Base-by-base conservation (phyloP, 1,284 basidiomycete species). In the Ceratobasidium papillatum region DNA sequence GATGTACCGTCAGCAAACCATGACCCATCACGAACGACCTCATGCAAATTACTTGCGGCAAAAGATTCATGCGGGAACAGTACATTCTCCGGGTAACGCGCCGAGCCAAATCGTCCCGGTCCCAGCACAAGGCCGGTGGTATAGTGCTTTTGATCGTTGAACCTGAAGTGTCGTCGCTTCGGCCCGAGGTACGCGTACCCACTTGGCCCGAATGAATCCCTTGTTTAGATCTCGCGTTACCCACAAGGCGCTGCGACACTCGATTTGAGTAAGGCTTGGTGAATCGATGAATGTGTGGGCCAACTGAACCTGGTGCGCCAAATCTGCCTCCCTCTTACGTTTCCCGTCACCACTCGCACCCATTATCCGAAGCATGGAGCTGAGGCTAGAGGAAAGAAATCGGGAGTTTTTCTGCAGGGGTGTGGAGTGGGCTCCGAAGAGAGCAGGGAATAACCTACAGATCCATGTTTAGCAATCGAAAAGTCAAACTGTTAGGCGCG, bases 21-120 rank as follows among this genome's bases (percentile, higher is more conserved):
- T 19, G 11, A n/a, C 54, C 11, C 52, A 47, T 58, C 54, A 25
- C 17, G 1, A 22, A 27, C 22, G 38, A 27, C 66, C 17, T 17
- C 38, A 58, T 36, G 49, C 25, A 52, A 58, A 30, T 69, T 58
- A 69, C 66, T 69, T 52, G 47, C 32, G 52, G 52, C 36, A 34
- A 34, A 56, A 58, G 27, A 22, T 58, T 56, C 66, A 69, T 25
- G 34, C 52, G 52, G n/a, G 38, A 22, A 19, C 38, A 58, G 41
- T 38, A 69, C 66, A 69, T 58, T 25, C 38, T 30, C 25, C 52
- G 66, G 38, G 22, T 58, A 51, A 69, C 32, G 38, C 54, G 41
- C n/a, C 54, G 66, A 45, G 38, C 52, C 66, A 69, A 14, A 12
- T 51, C 52, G 9, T 58, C 54, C 56, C 32, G 34, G 47, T 47